phyloP scores from a whole-genome alignment of 1,139 yeast species.

The Torulaspora pretoriensis region DNA sequence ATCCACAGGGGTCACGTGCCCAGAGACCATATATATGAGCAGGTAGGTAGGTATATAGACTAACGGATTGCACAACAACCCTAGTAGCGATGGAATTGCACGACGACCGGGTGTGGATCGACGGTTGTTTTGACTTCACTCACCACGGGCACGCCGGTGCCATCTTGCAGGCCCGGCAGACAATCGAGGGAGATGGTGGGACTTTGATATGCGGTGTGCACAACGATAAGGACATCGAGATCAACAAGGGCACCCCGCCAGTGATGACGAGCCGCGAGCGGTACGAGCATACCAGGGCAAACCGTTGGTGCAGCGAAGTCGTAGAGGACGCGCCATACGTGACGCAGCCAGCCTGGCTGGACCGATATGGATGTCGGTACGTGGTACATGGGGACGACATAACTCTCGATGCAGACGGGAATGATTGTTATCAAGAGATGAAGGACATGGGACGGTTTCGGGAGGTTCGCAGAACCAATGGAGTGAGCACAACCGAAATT shows the following conservation, averaged over 20 bases:
- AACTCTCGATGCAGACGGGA: slow-evolving; percentile 91
- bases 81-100: slow-evolving; percentile 8
- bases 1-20: slow-evolving; percentile 12
- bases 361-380: slow-evolving; percentile 65
- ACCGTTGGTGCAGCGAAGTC: slow-evolving; percentile 80
- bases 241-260: slow-evolving; percentile 80
- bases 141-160: slow-evolving; percentile 99
- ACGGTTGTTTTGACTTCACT: slow-evolving; percentile 96
- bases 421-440: slow-evolving; percentile 81
- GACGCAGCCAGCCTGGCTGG: slow-evolving; percentile 83
- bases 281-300: slow-evolving; percentile 76
- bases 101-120: slow-evolving; percentile 67
- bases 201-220: slow-evolving; percentile 83
- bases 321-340: slow-evolving; percentile 87
- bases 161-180: slow-evolving; percentile 69
- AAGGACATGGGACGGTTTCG: slow-evolving; percentile 83
- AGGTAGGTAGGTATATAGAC: slow-evolving; percentile 3
- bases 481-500: slow-evolving; percentile 90
- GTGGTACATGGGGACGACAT: slow-evolving; percentile 98
- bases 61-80: not conserved
- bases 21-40: slow-evolving; percentile 13
- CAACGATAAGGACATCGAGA: slow-evolving; percentile 76
- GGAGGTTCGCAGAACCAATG: slow-evolving; percentile 88
- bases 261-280: slow-evolving; percentile 85
- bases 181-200: slow-evolving; percentile 34